Percentiles rank a stretch among this genome's conserved stretches.
phyloP scores from a whole-genome alignment of 2,329 filamentous ascomycete species.

The Botrytis paeoniae region DNA sequence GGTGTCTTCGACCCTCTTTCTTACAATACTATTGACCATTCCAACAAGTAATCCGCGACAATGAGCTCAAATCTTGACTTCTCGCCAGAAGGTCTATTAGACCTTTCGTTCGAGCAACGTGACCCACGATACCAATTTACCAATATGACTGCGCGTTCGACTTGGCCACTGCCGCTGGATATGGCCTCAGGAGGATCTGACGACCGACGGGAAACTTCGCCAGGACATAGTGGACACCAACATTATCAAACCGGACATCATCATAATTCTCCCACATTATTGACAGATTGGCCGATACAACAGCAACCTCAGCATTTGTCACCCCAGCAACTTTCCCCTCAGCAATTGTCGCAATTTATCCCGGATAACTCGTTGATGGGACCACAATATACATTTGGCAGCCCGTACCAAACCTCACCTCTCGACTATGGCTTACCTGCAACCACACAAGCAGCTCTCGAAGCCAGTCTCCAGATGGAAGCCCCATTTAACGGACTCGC shows the following conservation, averaged over 20 bases:
- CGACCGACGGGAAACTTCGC: conserved; percentile 36
- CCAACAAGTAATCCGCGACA: conserved; percentile 38
- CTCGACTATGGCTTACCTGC: conserved; percentile 39
- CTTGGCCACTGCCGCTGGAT: conserved; percentile 38
- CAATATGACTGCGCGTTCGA: conserved; percentile 40
- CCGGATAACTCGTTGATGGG: conserved; percentile 38
- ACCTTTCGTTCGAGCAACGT: conserved; percentile 59
- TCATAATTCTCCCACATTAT: conserved; percentile 46
- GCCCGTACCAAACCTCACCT: conserved; percentile 36
- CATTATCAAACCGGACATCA: conserved; percentile 43
- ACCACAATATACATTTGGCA: conserved; percentile 35
- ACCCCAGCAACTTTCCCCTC: conserved; percentile 33
- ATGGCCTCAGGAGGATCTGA: conserved; percentile 36
- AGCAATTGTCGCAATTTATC: conserved; percentile 38
- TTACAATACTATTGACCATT: conserved; percentile 48
- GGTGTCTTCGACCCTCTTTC: conserved; percentile 37
- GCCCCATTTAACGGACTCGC: conserved; percentile 59
- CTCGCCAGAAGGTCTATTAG: conserved; percentile 60
- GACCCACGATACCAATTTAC: conserved; percentile 52
- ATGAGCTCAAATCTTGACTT: conserved; percentile 58
- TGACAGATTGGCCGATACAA: conserved; percentile 60
- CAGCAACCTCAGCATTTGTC: conserved; percentile 37
- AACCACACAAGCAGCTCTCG: conserved; percentile 60
- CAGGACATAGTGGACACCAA: conserved; percentile 44
- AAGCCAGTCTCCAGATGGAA: conserved; percentile 58